Evolutionary conservation across 495 filamentous ascomycete species (phyloP), one percentile per base, ranked within the genome.

Genomic region (Neurospora sp.): DNA sequence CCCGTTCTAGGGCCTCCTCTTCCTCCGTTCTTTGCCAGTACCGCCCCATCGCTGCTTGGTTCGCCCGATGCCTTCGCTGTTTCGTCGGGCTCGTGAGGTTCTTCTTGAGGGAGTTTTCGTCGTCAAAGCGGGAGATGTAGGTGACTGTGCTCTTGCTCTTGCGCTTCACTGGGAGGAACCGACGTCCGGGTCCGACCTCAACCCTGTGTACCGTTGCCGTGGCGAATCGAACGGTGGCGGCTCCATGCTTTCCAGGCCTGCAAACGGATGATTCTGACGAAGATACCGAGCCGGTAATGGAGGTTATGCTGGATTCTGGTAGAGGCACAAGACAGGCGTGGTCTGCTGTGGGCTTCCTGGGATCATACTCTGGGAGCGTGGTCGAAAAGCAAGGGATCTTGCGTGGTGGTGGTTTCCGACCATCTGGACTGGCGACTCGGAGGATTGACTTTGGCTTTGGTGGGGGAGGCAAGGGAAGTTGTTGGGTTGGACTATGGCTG

Each of bases 1-100:
- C 75, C n/a, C 79, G 66, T 74, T 74, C 75, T 68, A 72, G 70
- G 6, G 78, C 77, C 70, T 81, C 79, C 31, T 81, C 79, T 69
- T 81, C 78, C 69, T 81, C 79, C 3, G 79, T 81, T 5, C 78
- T 74, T 14, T 76, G 71, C 79, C 79, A 81, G 68, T 81, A 81
- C 40, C 78, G 69, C 6, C 76, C 77, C 79, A 81, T 81, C 39
- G 79, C 79, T 37, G 72, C 73, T 69, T 81, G 79, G 73, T 81
- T 81, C 72, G 79, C 77, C 66, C 79, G 76, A 46, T 81, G 79
- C 10, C 79, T 70, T 41, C 77, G 68, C 70, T 78, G 68, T 73
- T 81, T 80, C 7, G 76, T 78, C 5, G 78, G 77, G 69, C 75
- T 81, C 66, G 75, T 75, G 35, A 77, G 53, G 18, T 73, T 72